Conservation (phyloP, 2,329 filamentous ascomycete species). For the Calonectria pteridis region DNA sequence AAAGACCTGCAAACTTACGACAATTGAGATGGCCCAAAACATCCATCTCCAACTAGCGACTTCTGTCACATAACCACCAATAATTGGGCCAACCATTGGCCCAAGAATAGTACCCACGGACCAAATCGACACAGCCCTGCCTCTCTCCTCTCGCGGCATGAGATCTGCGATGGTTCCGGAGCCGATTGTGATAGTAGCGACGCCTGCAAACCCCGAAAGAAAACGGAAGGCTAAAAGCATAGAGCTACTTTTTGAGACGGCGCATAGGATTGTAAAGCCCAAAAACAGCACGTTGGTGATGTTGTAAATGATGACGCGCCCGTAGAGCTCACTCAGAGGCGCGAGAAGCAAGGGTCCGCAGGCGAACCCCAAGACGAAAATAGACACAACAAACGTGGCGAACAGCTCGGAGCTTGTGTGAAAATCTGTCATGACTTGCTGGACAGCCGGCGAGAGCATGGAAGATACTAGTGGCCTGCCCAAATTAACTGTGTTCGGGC, state of each 20-base stretch:
- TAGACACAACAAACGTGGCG: background rate
- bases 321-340: background rate
- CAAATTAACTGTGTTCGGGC: background rate
- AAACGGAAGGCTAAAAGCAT: constrained; percentile 66
- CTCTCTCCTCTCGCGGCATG: constrained; percentile 67
- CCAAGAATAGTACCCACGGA: constrained; percentile 71
- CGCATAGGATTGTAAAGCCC: background rate
- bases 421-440: background rate
- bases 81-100: constrained; percentile 61
- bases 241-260: background rate
- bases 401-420: background rate
- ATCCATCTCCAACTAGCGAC: constrained; percentile 61
- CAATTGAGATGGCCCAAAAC: constrained; percentile 31
- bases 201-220: constrained; percentile 69
- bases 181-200: constrained; percentile 72
- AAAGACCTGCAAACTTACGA: constrained; percentile 46
- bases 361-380: background rate
- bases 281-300: background rate
- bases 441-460: background rate
- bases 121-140: constrained; percentile 72
- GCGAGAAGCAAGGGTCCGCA: background rate
- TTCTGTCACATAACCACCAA: constrained; percentile 52
- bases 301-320: background rate
- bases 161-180: constrained; percentile 74
- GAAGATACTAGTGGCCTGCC: background rate